Percentiles rank a stretch among this genome's conserved stretches.
phyloP scores from a whole-genome alignment of 257 asterid species.

The Gentiana macrophylla region DNA sequence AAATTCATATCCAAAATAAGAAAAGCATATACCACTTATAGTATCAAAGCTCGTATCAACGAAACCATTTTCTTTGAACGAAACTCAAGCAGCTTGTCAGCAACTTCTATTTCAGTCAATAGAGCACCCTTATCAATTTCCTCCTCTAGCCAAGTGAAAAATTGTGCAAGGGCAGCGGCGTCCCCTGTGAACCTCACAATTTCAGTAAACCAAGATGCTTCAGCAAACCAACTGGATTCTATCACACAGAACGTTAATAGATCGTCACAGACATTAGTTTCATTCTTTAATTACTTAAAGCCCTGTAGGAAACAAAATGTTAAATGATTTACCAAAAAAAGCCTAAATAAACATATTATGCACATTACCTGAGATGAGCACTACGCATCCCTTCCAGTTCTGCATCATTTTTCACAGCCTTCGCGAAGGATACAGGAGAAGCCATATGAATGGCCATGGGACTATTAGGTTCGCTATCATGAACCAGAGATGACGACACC shows the following conservation, averaged over 20 bases:
- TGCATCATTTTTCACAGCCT: constrained; percentile 92
- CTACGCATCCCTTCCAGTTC: constrained; percentile 88
- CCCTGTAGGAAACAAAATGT: too few species aligned
- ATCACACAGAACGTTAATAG: background rate
- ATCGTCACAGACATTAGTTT: too few species aligned
- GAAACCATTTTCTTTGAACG: constrained; percentile 85
- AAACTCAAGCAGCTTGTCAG: constrained; percentile 75
- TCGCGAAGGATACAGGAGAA: constrained; percentile 80
- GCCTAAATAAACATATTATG: background rate
- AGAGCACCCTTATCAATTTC: constrained; percentile 40
- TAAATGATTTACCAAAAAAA: too few species aligned
- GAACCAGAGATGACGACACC: constrained; percentile 17
- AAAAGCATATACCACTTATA: constrained; percentile 66
- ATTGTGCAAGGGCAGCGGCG: constrained; percentile 90
- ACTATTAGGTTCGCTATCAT: constrained; percentile 23
- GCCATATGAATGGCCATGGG: constrained; percentile 43
- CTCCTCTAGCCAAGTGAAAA: constrained; percentile 96
- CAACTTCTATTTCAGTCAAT: constrained; percentile 79
- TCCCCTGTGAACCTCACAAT: constrained; percentile 46
- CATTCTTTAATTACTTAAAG: too few species aligned
- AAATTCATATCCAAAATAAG: background rate
- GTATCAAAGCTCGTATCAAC: constrained; percentile 92
- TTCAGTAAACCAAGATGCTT: background rate
- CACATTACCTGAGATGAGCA: constrained; percentile 74
- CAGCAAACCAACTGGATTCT: background rate